These are phyloP conservation scores for Collariella sp. DNA, from an alignment of 495 filamentous ascomycete genomes.

Conservation along the genomic window DNA sequence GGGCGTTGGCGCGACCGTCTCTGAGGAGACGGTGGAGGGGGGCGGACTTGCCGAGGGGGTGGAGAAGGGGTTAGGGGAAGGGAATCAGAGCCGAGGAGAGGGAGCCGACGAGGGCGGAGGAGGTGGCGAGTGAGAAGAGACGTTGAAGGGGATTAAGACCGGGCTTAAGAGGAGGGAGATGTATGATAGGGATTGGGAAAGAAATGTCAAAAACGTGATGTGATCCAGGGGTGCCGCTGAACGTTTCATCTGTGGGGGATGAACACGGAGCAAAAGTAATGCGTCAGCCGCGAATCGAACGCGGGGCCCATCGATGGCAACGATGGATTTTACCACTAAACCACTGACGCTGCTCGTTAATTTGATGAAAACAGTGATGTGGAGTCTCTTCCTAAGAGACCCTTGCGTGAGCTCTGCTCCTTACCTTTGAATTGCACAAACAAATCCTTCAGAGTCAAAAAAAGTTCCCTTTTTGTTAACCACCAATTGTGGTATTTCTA, in stretches of 20 bases:
- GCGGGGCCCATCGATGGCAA: slow-evolving; percentile 46
- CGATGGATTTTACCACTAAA: slow-evolving; percentile 46
- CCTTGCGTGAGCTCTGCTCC: too few species aligned
- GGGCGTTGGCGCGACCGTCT: slow-evolving; percentile 38
- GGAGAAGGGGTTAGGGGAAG: slow-evolving; percentile 3
- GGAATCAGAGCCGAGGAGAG: slow-evolving; percentile 24
- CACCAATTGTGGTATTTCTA: too few species aligned
- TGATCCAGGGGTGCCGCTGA: too few species aligned
- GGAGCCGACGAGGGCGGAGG: slow-evolving; percentile 39
- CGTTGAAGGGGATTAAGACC: neutral
- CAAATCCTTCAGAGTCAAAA: too few species aligned
- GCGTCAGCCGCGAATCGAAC: slow-evolving; percentile 41
- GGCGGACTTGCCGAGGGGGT: slow-evolving; percentile 12
- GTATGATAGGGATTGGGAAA: too few species aligned
- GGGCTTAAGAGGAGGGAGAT: too few species aligned
- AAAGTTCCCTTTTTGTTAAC: too few species aligned
- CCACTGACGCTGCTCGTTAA: slow-evolving; percentile 23
- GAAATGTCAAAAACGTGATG: too few species aligned
- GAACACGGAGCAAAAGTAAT: neutral
- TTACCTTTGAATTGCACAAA: too few species aligned
- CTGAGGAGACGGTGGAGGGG: slow-evolving; percentile 27
- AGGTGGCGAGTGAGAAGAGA: slow-evolving; percentile 35
- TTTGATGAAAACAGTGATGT: neutral
- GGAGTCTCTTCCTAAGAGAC: too few species aligned
- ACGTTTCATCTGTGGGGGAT: too few species aligned